Conservation (phyloP, 2,329 filamentous ascomycete genomes). For the Ramularia endophylla region DNA sequence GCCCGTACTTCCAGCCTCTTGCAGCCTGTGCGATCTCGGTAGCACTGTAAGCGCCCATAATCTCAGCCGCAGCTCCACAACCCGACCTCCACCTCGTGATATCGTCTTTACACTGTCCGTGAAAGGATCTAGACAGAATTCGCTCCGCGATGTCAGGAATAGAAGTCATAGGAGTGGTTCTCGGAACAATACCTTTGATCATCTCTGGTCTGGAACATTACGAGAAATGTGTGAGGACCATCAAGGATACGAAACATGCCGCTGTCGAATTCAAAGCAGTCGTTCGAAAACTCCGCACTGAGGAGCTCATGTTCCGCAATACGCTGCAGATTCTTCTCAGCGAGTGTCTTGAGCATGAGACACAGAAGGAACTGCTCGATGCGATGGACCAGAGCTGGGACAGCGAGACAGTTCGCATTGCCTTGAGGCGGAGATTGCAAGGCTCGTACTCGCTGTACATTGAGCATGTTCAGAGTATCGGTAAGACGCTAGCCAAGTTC, state of each 20-base stretch:
- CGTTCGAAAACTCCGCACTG: conserved; percentile 18
- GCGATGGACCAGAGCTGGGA: conserved; percentile 12
- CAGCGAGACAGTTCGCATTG: background rate
- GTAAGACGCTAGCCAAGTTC: conserved; percentile 1
- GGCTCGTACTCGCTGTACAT: conserved; percentile 5
- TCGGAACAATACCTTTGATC: conserved; percentile 28
- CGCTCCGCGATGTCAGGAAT: conserved; percentile 27
- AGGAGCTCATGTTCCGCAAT: conserved; percentile 27
- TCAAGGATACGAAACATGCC: conserved; percentile 25
- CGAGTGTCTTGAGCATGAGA: conserved; percentile 19
- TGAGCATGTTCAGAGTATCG: conserved; percentile 1
- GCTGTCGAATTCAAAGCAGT: conserved; percentile 22
- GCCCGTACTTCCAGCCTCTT: too few relatives aligned
- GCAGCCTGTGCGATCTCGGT: too few relatives aligned
- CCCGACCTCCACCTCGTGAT: too few relatives aligned
- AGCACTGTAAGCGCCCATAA: too few relatives aligned
- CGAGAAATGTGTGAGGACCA: conserved; percentile 26
- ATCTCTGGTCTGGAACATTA: conserved; percentile 30
- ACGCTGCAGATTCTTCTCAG: conserved; percentile 24
- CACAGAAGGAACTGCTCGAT: conserved; percentile 20
- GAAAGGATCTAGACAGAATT: too few relatives aligned
- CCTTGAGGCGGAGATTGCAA: conserved; percentile 4
- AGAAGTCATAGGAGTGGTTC: conserved; percentile 27
- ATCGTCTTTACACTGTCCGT: too few relatives aligned
- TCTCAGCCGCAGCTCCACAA: too few relatives aligned